These are phyloP conservation scores for Hypoxylon sp. DNA, from an alignment of 2,329 filamentous ascomycete genomes.

Conservation along the genomic window DNA sequence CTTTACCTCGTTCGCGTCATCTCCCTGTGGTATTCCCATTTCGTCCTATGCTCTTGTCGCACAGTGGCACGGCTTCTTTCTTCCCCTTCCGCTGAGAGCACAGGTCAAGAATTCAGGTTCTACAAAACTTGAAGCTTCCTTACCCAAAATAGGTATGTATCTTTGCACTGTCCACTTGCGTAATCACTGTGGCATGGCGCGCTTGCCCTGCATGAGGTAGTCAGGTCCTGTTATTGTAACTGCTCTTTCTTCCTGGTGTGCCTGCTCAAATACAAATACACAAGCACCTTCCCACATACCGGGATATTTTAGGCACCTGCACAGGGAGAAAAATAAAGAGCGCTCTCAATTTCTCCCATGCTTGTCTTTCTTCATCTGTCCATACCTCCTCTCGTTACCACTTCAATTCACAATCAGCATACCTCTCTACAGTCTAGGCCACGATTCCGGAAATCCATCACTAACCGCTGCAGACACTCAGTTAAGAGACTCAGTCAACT, in stretches of 20 bases:
- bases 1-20: background rate
- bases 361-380: too few species aligned
- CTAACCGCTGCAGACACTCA: too few species aligned
- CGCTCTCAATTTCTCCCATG: background rate
- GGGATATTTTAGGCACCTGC: too few species aligned
- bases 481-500: too few species aligned
- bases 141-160: background rate
- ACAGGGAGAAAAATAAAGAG: too few species aligned
- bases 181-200: background rate
- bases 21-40: too few species aligned
- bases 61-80: background rate
- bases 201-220: too few species aligned
- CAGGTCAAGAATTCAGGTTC: background rate
- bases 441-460: too few species aligned
- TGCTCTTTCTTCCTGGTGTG: background rate
- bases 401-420: too few species aligned
- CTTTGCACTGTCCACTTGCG: background rate
- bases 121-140: background rate
- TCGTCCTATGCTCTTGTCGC: background rate
- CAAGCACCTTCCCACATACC: background rate
- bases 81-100: background rate
- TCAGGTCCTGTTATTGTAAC: too few species aligned
- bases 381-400: too few species aligned
- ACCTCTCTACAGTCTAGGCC: too few species aligned
- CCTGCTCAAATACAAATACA: background rate